These are phyloP conservation scores for Chaetomium sp. DNA, from an alignment of 2,329 filamentous ascomycete species.

Conservation along the genomic window DNA sequence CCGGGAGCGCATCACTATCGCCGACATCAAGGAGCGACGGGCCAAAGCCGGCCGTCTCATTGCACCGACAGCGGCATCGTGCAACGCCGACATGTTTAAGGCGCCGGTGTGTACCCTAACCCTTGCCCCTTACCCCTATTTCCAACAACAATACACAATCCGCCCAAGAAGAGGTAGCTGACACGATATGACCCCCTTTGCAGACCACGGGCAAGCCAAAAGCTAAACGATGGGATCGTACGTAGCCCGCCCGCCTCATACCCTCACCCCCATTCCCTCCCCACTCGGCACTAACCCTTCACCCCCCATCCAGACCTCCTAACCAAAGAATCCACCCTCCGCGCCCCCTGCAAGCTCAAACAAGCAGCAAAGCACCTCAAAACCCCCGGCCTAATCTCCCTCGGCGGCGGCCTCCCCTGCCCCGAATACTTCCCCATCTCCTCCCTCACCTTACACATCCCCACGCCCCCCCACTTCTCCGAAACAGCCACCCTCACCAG, in stretches of 20 bases:
- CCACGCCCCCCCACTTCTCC: conserved; percentile 68
- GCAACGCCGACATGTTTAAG: conserved; percentile 83
- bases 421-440: conserved; percentile 92
- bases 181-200: not conserved
- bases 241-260: not conserved
- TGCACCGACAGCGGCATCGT: conserved; percentile 74
- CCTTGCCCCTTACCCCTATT: conserved; percentile 14
- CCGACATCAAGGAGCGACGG: conserved; percentile 68
- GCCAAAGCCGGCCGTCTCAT: conserved; percentile 71
- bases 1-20: conserved; percentile 54
- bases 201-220: conserved; percentile 63
- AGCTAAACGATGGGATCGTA: conserved; percentile 83
- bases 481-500: conserved; percentile 65
- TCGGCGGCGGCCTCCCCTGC: conserved; percentile 89
- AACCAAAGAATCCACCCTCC: conserved; percentile 61
- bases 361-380: conserved; percentile 76
- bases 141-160: not conserved
- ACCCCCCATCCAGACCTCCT: conserved; percentile 53
- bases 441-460: conserved; percentile 72
- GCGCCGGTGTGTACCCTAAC: conserved; percentile 56
- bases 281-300: conserved; percentile 5
- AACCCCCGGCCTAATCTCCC: conserved; percentile 81
- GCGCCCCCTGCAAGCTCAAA: conserved; percentile 75
- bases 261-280: not conserved
- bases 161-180: not conserved